Evolutionary conservation across 352 stramenopile genomes (phyloP).

Genomic region (Phytopythium oedochilum): DNA sequence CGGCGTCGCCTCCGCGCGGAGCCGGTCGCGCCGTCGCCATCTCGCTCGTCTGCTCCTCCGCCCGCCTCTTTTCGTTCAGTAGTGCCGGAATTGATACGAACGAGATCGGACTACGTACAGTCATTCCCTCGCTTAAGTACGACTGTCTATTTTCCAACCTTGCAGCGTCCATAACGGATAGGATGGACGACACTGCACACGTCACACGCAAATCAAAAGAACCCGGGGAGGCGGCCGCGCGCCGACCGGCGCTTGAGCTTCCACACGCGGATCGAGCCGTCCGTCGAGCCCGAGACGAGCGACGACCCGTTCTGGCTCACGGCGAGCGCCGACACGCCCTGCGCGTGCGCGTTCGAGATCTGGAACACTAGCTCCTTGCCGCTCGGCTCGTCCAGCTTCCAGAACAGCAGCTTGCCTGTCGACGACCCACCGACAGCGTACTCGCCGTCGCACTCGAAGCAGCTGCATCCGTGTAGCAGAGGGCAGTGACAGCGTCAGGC

Average conservation of each 20-base stretch:
- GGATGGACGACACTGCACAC: not conserved
- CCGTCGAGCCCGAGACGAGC: slow-evolving; percentile 49
- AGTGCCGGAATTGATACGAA: no score
- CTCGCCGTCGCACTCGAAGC: slow-evolving; percentile 74
- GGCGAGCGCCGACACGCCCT: slow-evolving; percentile 56
- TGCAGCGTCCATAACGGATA: not conserved
- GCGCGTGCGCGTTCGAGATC: slow-evolving; percentile 63
- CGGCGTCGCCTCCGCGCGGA: slow-evolving; percentile 66
- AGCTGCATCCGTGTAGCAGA: slow-evolving; percentile 25
- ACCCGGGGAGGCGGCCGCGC: slow-evolving; percentile 42
- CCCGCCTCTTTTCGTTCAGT: no score
- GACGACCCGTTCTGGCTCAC: slow-evolving; percentile 55
- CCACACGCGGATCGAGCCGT: slow-evolving; percentile 78
- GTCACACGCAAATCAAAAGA: slow-evolving; percentile 35
- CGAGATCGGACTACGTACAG: no score
- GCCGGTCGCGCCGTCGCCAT: slow-evolving; percentile 60
- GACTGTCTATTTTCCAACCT: slow-evolving; percentile 3
- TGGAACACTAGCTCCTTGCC: slow-evolving; percentile 62
- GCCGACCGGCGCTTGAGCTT: slow-evolving; percentile 59
- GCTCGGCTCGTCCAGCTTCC: slow-evolving; percentile 75
- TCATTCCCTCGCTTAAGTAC: not conserved
- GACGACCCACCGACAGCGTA: slow-evolving; percentile 71
- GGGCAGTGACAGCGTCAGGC: not conserved
- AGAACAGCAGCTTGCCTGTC: slow-evolving; percentile 75
- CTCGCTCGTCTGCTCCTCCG: not conserved